Evolutionary conservation across 345 rosid genomes (phyloP).

Genomic region (Salix arbutifolia): DNA sequence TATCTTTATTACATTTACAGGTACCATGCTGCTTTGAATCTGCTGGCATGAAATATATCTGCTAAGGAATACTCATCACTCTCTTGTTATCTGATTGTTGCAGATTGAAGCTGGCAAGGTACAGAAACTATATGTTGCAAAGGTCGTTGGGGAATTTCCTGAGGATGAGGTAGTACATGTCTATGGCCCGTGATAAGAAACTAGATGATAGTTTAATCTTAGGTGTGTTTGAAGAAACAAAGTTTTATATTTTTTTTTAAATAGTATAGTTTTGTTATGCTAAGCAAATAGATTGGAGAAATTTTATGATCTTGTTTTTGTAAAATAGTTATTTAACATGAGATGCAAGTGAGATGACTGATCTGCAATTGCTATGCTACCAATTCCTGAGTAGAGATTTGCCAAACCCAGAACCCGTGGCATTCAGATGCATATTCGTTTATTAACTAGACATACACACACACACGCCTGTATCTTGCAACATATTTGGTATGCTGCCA

Average conservation of each 20-base stretch:
- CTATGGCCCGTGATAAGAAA: neutral
- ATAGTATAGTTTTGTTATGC: neutral
- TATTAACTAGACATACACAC: neutral
- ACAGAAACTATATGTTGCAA: slow-evolving; percentile 72
- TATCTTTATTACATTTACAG: neutral
- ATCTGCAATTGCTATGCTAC: slow-evolving; percentile 1
- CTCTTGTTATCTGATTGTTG: slow-evolving; percentile 6
- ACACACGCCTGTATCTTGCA: no score
- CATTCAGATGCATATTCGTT: neutral
- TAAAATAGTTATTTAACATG: neutral
- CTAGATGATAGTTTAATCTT: neutral
- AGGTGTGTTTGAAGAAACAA: neutral
- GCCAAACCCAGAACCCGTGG: neutral
- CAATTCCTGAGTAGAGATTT: neutral
- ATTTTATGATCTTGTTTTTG: neutral
- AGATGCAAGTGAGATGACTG: neutral
- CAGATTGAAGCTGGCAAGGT: slow-evolving; percentile 80
- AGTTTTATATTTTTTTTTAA: neutral
- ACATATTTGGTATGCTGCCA: no score
- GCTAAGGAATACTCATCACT: neutral
- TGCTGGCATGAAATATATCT: neutral
- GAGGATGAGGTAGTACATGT: slow-evolving; percentile 56
- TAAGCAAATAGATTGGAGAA: neutral
- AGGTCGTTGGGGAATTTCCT: slow-evolving; percentile 69
- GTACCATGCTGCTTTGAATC: neutral